phyloP scores from a whole-genome alignment of 2,329 filamentous ascomycete genomes.

The Ascochyta viciae-villosae region DNA sequence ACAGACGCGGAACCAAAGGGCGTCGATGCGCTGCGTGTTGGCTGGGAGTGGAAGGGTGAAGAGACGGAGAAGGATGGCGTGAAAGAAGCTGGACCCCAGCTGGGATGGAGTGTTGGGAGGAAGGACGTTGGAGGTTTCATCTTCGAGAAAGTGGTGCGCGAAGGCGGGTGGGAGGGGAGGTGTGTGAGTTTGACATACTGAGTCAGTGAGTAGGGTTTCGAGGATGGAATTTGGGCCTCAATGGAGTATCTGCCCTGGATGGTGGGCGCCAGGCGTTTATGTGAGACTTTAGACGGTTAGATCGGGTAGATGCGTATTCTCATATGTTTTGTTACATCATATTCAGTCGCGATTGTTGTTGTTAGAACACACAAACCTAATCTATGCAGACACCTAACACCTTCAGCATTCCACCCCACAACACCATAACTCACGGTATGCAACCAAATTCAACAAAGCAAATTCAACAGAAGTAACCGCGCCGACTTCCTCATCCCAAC shows the following conservation, averaged over 20 bases:
- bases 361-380: too few species aligned
- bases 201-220: neutral
- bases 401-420: too few species aligned
- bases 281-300: too few species aligned
- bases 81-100: conserved; percentile 38
- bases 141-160: conserved; percentile 43
- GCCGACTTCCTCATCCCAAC: too few species aligned
- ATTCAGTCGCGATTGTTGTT: too few species aligned
- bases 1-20: conserved; percentile 40
- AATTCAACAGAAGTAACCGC: too few species aligned
- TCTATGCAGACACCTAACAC: too few species aligned
- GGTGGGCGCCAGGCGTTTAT: neutral
- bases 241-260: neutral
- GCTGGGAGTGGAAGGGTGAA: conserved; percentile 37
- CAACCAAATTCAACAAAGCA: too few species aligned
- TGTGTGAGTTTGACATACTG: conserved; percentile 48
- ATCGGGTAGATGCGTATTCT: too few species aligned
- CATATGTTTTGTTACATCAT: too few species aligned
- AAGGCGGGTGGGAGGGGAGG: conserved; percentile 39
- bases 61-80: conserved; percentile 5
- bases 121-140: conserved; percentile 52
- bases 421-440: too few species aligned
- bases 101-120: conserved; percentile 50
- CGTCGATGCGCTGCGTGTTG: conserved; percentile 38
- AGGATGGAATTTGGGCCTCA: neutral